Evolutionary conservation across 495 filamentous ascomycete genomes (phyloP).

Genomic region (Letharia columbiana): DNA sequence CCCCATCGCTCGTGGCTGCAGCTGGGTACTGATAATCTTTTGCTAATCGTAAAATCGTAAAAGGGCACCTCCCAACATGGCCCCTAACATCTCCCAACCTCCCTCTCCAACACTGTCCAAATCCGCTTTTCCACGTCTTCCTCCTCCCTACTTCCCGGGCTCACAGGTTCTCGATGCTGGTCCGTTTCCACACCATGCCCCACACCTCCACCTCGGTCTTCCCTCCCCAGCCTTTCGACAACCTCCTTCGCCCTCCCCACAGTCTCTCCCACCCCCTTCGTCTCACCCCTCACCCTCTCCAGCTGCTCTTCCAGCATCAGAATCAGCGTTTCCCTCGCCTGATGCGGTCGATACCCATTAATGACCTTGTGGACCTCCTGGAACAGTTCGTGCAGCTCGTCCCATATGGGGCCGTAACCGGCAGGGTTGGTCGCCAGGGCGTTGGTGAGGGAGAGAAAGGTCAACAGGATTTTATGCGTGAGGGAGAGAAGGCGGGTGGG

Average conservation of each 20-base stretch:
- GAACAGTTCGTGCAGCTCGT: conserved; percentile 68
- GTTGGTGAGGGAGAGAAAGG: conserved; percentile 74
- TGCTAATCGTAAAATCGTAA: not conserved
- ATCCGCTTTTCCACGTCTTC: conserved; percentile 25
- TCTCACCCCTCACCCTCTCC: conserved; percentile 64
- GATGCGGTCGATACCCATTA: conserved; percentile 93
- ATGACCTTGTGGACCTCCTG: conserved; percentile 85
- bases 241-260: conserved; percentile 64
- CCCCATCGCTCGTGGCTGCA: too few species aligned
- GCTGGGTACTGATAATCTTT: not conserved
- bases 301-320: conserved; percentile 87
- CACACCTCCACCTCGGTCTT: conserved; percentile 28
- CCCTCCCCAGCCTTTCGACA: conserved; percentile 53
- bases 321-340: conserved; percentile 84
- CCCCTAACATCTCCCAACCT: conserved; percentile 1
- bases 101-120: conserved; percentile 26
- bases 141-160: conserved; percentile 14
- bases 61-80: not conserved
- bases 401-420: conserved; percentile 53
- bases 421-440: conserved; percentile 56
- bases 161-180: conserved; percentile 1
- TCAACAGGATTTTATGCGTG: conserved; percentile 71
- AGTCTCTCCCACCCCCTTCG: conserved; percentile 39
- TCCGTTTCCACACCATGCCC: conserved; percentile 27
- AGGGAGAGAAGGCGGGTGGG: conserved; percentile 65